These are phyloP conservation scores for Lactuca sativa DNA, from an alignment of 129 eudicot genomes.

Conservation along the genomic window DNA sequence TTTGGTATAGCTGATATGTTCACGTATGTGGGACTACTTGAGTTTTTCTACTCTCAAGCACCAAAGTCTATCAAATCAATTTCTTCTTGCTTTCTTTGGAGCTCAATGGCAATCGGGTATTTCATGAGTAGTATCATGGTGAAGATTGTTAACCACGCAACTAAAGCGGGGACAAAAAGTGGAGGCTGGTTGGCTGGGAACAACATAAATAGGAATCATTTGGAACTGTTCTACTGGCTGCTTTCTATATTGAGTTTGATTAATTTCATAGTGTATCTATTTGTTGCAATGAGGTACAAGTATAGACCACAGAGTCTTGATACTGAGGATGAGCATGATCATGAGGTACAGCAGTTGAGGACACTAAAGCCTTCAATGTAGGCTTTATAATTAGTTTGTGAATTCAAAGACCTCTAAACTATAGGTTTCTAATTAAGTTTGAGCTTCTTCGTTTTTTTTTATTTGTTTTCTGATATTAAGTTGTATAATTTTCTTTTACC, in stretches of 20 bases:
- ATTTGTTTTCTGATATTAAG: not conserved
- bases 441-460: not conserved
- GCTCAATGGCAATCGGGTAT: slow-evolving; percentile 73
- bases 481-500: not conserved
- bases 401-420: slow-evolving; percentile 6
- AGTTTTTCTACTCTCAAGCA: slow-evolving; percentile 72
- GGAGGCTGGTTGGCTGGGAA: slow-evolving; percentile 81
- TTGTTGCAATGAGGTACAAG: slow-evolving; percentile 65
- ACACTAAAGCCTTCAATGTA: slow-evolving; percentile 11
- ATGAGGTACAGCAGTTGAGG: slow-evolving; percentile 16
- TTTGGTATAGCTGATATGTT: slow-evolving; percentile 78
- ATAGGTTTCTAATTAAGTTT: slow-evolving; percentile 2
- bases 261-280: slow-evolving; percentile 49
- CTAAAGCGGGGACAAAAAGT: slow-evolving; percentile 41
- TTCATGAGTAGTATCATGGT: slow-evolving; percentile 60
- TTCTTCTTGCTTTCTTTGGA: slow-evolving; percentile 71
- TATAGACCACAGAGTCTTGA: slow-evolving; percentile 42
- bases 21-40: slow-evolving; percentile 65
- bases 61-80: slow-evolving; percentile 61
- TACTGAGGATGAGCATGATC: slow-evolving; percentile 20
- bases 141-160: slow-evolving; percentile 50
- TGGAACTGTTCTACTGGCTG: slow-evolving; percentile 63
- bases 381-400: not conserved
- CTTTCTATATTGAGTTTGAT: slow-evolving; percentile 58
- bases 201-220: slow-evolving; percentile 59